Evolutionary conservation across 2,329 filamentous ascomycete species (phyloP).

Genomic region (Pyricularia pennisetigena): DNA sequence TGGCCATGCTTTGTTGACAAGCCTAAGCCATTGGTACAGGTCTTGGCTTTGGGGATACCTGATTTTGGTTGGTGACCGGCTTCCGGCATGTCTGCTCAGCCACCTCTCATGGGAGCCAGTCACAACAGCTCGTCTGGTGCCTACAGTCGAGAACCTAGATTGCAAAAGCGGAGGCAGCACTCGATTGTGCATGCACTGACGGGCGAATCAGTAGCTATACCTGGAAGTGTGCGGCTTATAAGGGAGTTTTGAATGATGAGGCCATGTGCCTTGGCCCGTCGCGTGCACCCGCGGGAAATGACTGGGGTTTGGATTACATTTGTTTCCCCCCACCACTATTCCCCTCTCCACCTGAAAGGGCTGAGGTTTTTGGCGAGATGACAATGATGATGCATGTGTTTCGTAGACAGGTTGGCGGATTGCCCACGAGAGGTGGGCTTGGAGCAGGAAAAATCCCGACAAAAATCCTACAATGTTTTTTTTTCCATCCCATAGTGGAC

Average conservation of each 20-base stretch:
- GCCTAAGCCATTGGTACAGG: background rate
- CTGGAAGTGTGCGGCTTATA: background rate
- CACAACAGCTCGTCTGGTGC: background rate
- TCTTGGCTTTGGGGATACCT: background rate
- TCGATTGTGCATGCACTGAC: background rate
- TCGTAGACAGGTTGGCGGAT: background rate
- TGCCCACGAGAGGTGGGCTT: background rate
- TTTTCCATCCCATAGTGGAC: background rate
- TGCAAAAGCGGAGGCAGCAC: background rate
- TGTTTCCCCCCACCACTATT: background rate
- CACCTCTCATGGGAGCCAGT: background rate
- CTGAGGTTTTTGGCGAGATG: background rate
- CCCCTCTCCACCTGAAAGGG: background rate
- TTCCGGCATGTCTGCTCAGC: background rate
- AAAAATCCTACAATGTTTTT: background rate
- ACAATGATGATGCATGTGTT: background rate
- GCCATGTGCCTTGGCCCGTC: background rate
- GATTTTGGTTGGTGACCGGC: background rate
- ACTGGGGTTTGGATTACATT: background rate
- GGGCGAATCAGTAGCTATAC: background rate
- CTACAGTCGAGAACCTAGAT: background rate
- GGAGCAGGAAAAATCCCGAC: background rate
- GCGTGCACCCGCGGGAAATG: background rate
- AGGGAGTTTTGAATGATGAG: background rate
- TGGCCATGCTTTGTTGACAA: background rate